These are phyloP conservation scores for Cladorrhinum sp. DNA, from an alignment of 2,329 filamentous ascomycete genomes.

Conservation along the genomic window DNA sequence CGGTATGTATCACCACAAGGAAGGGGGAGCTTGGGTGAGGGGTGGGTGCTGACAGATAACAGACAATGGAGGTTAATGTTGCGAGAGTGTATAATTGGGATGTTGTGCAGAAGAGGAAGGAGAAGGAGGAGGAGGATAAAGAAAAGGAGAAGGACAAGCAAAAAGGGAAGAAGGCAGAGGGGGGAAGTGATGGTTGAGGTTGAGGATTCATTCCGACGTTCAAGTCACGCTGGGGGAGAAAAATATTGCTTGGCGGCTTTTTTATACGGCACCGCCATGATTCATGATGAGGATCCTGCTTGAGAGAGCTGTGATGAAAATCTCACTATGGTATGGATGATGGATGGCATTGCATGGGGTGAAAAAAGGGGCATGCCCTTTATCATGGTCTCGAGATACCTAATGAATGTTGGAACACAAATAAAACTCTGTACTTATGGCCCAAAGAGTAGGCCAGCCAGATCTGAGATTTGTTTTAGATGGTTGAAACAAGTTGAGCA, in stretches of 20 bases:
- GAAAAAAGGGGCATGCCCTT: not conserved
- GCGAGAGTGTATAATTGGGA: slow-evolving; percentile 99
- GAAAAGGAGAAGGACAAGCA: slow-evolving; percentile 35
- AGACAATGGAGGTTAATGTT: slow-evolving; percentile 96
- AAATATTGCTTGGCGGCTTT: not conserved
- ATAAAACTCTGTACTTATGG: no score
- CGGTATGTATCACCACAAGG: slow-evolving; percentile 46
- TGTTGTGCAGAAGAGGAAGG: slow-evolving; percentile 90
- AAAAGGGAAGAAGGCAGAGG: slow-evolving; percentile 36
- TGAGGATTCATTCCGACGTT: not conserved
- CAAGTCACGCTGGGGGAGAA: no score
- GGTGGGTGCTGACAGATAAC: slow-evolving; percentile 12
- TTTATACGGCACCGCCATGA: not conserved
- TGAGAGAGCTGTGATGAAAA: not conserved
- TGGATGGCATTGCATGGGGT: no score
- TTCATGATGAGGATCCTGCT: not conserved
- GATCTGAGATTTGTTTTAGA: not conserved
- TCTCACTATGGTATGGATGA: no score
- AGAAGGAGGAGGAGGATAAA: slow-evolving; percentile 64
- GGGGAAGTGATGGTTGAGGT: slow-evolving; percentile 15
- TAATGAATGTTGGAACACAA: no score
- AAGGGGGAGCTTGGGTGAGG: not conserved
- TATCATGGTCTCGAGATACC: not conserved
- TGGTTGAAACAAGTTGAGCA: not conserved
- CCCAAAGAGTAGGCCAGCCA: not conserved